phyloP scores from a whole-genome alignment of 2,329 filamentous ascomycete species.

The Sporothrix euskadiensis region DNA sequence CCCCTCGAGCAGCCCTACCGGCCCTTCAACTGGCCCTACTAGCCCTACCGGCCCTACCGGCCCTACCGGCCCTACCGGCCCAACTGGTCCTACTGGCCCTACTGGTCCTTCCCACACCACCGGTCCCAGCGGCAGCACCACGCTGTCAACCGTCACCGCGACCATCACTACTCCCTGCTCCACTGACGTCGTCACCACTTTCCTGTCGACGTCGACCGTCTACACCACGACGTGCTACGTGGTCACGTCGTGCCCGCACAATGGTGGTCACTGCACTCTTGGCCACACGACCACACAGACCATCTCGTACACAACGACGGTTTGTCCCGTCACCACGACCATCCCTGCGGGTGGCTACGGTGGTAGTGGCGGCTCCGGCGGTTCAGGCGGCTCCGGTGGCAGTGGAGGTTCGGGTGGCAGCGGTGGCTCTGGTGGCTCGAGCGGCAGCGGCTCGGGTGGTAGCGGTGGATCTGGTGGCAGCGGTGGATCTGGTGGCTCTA shows the following conservation, averaged over 20 bases:
- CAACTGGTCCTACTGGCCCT: not conserved
- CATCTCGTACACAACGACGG: constrained; percentile 41
- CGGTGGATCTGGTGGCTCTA: not conserved
- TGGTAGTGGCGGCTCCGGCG: constrained; percentile 12
- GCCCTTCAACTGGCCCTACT: not conserved
- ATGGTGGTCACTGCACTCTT: constrained; percentile 35
- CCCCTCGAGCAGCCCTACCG: not conserved
- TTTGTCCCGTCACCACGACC: constrained; percentile 43
- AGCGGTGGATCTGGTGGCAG: not conserved
- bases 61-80: not conserved
- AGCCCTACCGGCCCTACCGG: not conserved
- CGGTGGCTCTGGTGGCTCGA: not conserved
- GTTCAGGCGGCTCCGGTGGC: not conserved
- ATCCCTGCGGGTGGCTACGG: constrained; percentile 31
- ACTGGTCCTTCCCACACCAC: not conserved
- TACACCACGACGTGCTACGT: constrained; percentile 36
- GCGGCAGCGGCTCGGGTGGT: not conserved
- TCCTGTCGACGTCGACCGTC: constrained; percentile 32
- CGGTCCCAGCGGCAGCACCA: not conserved
- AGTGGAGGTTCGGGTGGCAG: not conserved
- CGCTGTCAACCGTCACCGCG: not conserved
- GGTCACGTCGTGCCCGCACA: constrained; percentile 35
- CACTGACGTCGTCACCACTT: constrained; percentile 8
- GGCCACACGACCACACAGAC: constrained; percentile 35
- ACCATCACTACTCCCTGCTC: constrained; percentile 5